These are phyloP conservation scores for Yarrowia sp. DNA, from an alignment of 805 yeast genomes.

Conservation along the genomic window DNA sequence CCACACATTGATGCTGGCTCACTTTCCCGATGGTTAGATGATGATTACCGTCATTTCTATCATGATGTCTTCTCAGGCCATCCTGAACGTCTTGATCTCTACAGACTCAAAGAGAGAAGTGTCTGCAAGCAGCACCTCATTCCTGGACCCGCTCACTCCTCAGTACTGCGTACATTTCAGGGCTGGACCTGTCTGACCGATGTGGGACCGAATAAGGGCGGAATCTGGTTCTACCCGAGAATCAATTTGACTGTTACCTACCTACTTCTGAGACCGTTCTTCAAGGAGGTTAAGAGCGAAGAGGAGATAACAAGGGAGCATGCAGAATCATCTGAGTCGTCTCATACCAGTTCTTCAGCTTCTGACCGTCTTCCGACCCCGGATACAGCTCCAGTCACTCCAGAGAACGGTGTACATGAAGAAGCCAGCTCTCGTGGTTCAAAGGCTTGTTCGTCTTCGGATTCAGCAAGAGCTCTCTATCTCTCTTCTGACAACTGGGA, in stretches of 20 bases:
- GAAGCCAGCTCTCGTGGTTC: too few species aligned
- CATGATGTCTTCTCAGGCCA: not conserved
- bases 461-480: not conserved
- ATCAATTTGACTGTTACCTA: not conserved
- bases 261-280: not conserved
- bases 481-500: not conserved
- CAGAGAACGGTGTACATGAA: not conserved
- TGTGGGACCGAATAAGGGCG: not conserved
- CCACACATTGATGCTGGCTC: constrained; percentile 2
- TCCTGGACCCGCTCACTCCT: not conserved
- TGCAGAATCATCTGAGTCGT: not conserved
- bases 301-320: not conserved
- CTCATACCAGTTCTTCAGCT: too few species aligned
- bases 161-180: not conserved
- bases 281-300: not conserved
- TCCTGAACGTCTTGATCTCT: not conserved
- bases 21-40: not conserved
- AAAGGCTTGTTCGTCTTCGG: too few species aligned
- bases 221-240: not conserved
- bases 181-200: constrained; percentile 9
- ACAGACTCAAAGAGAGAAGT: not conserved
- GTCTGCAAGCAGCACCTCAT: not conserved
- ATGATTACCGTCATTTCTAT: not conserved
- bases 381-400: not conserved
- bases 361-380: not conserved